Evolutionary conservation across 768 basidiomycete species (phyloP).

Genomic region (Rhodosporidiobolus odoratus): DNA sequence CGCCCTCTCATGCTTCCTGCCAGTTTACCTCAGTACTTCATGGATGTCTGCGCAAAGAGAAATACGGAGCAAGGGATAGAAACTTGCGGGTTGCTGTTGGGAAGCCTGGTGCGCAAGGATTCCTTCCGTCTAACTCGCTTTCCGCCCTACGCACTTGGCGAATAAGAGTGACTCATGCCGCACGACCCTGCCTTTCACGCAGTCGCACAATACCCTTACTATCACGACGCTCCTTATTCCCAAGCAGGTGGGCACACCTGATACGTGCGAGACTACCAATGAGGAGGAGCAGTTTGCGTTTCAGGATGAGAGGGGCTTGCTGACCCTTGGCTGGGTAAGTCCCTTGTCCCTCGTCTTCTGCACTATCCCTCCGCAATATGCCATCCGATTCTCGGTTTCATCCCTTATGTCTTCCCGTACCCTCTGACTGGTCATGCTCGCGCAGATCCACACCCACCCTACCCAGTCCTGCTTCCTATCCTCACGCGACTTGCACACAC

Average conservation of each 20-base stretch:
- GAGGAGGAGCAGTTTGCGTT: conserved; percentile 81
- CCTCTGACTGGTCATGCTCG: background rate
- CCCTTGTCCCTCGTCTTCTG: no score
- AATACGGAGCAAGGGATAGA: conserved; percentile 76
- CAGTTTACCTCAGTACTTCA: conserved; percentile 67
- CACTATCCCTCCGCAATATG: no score
- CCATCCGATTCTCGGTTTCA: no score
- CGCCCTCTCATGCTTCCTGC: conserved; percentile 66
- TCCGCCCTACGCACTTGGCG: no score
- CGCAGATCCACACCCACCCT: conserved; percentile 84
- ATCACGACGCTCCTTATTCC: conserved; percentile 82
- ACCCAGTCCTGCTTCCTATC: conserved; percentile 94
- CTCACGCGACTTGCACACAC: conserved; percentile 86
- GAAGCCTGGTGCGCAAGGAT: conserved; percentile 48
- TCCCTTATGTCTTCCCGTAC: no score
- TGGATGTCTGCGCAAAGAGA: conserved; percentile 62
- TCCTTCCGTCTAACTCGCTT: no score
- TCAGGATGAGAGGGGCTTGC: conserved; percentile 70
- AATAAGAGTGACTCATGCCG: no score
- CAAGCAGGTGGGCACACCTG: conserved; percentile 78
- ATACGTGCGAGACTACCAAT: conserved; percentile 88
- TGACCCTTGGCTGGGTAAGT: conserved; percentile 82
- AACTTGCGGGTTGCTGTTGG: conserved; percentile 79
- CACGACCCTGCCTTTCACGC: no score
- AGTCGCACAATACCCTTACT: conserved; percentile 56